Conservation (phyloP, 139 green algal species). For the Coelastrella sp. region DNA sequence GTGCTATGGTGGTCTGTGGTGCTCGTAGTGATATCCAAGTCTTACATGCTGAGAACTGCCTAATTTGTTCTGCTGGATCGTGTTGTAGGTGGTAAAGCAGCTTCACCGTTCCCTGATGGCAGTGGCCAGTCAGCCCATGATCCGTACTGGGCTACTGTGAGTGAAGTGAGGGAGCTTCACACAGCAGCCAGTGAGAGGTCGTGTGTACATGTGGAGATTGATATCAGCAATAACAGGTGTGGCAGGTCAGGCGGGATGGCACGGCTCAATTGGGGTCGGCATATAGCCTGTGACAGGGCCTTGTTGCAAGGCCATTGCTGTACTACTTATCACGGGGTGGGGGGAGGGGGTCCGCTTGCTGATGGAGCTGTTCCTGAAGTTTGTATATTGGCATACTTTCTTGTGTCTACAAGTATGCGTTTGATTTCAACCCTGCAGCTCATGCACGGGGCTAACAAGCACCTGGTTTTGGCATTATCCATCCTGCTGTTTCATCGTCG, state of each 20-base stretch:
- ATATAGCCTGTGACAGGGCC: neutral
- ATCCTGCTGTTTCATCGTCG: neutral
- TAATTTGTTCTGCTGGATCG: neutral
- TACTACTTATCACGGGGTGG: too few species aligned
- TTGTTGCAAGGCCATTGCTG: too few species aligned
- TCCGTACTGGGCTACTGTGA: constrained; percentile 73
- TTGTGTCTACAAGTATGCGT: too few species aligned
- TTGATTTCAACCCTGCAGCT: too few species aligned
- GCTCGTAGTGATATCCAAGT: too few species aligned
- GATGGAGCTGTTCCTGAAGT: too few species aligned
- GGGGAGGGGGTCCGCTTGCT: too few species aligned
- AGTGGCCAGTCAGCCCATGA: constrained; percentile 59
- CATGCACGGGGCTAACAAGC: too few species aligned
- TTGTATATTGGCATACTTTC: too few species aligned
- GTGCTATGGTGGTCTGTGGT: too few species aligned
- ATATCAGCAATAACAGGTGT: constrained; percentile 63
- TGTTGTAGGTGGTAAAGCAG: constrained; percentile 15
- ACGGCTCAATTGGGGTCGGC: neutral
- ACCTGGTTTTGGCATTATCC: too few species aligned
- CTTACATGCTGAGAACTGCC: neutral
- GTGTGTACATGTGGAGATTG: constrained; percentile 96
- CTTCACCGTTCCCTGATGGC: constrained; percentile 47
- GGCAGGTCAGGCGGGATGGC: too few species aligned
- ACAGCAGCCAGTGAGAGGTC: constrained; percentile 76
- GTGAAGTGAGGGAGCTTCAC: constrained; percentile 88